Percentiles rank a stretch among this genome's conserved stretches.
These are phyloP conservation scores for Cicer judaicum DNA, from an alignment of 306 rosid species.

Conservation along the genomic window DNA sequence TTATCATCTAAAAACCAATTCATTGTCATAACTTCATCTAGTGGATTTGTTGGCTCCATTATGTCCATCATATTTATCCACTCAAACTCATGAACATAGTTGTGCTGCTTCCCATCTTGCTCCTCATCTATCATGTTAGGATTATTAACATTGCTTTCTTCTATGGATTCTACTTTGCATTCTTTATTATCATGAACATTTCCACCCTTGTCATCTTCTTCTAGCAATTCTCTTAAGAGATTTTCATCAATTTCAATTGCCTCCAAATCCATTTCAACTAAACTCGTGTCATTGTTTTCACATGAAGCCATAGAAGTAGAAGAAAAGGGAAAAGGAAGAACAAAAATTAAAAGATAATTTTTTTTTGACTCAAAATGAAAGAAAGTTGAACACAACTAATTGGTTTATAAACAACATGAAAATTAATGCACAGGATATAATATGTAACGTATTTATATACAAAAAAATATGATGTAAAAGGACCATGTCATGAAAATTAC, in stretches of 20 bases:
- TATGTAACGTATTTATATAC: slow-evolving; percentile 30
- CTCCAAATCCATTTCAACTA: slow-evolving; percentile 59
- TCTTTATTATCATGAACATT: not conserved
- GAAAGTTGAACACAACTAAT: slow-evolving; percentile 16
- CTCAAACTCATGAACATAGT: slow-evolving; percentile 40
- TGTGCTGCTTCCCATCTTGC: not conserved
- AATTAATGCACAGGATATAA: slow-evolving; percentile 6
- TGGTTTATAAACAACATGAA: slow-evolving; percentile 29
- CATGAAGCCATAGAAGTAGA: slow-evolving; percentile 50
- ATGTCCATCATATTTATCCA: slow-evolving; percentile 49
- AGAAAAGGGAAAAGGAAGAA: not conserved
- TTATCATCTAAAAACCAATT: slow-evolving; percentile 55
- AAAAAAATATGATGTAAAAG: slow-evolving; percentile 33
- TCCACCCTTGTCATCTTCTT: slow-evolving; percentile 46
- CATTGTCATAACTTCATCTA: slow-evolving; percentile 36
- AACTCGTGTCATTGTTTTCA: slow-evolving; percentile 41
- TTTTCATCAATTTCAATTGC: slow-evolving; percentile 63
- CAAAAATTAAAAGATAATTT: too few species aligned
- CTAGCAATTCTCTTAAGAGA: slow-evolving; percentile 63
- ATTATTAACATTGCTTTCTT: not conserved
- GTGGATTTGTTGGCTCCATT: slow-evolving; percentile 40
- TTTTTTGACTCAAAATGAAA: not conserved
- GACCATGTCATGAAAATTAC: slow-evolving; percentile 54
- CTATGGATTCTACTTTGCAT: slow-evolving; percentile 24
- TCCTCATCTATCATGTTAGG: not conserved